These are phyloP conservation scores for Erysimum cheiranthoides DNA, from an alignment of 345 rosid species.

Conservation along the genomic window DNA sequence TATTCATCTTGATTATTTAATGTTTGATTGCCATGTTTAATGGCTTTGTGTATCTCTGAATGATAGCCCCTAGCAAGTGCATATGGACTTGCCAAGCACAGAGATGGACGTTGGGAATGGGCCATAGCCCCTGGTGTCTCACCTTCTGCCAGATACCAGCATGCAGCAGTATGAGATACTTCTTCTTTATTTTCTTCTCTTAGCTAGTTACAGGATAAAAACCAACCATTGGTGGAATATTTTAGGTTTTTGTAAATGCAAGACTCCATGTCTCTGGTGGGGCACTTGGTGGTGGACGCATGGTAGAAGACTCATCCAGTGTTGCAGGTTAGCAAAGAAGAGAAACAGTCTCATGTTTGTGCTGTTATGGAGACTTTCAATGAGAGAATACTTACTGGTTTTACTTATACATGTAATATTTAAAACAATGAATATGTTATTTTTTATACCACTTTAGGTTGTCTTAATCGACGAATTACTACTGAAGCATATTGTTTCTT, in stretches of 20 bases:
- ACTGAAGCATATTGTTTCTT: conserved; percentile 15
- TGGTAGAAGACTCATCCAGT: conserved; percentile 99
- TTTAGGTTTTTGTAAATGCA: conserved; percentile 97
- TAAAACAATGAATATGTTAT: background rate
- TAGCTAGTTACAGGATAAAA: conserved; percentile 22
- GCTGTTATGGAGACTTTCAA: conserved; percentile 16
- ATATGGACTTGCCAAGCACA: conserved; percentile 98
- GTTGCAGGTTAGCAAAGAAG: conserved; percentile 70
- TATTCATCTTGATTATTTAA: background rate
- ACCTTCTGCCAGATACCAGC: conserved; percentile 98
- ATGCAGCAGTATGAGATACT: conserved; percentile 85
- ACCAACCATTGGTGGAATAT: conserved; percentile 28
- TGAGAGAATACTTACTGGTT: background rate
- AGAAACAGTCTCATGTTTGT: conserved; percentile 7
- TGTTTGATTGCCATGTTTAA: conserved; percentile 22
- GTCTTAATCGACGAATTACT: background rate
- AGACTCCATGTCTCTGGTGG: conserved; percentile 99
- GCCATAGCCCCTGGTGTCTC: conserved; percentile 99
- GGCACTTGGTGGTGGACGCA: conserved; percentile 99
- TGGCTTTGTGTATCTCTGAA: conserved; percentile 7
- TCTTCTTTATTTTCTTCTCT: conserved; percentile 15
- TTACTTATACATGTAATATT: background rate
- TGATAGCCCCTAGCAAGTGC: conserved; percentile 95
- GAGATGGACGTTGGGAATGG: conserved; percentile 99
- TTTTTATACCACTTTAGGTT: background rate